Evolutionary conservation across 257 asterid species (phyloP).

Genomic region (Primulina tabacum): DNA sequence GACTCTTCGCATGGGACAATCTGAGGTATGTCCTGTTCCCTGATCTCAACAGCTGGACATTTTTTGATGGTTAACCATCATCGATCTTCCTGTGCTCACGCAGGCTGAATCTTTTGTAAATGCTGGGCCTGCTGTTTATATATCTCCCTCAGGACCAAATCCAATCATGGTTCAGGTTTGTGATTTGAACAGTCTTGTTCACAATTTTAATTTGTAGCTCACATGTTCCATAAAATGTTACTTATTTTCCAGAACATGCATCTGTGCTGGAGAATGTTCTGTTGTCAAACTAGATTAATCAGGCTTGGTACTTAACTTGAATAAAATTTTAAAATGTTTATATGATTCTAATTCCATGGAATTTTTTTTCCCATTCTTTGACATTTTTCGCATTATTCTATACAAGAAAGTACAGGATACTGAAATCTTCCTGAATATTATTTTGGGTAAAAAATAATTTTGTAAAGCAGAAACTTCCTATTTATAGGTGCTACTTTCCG

Average conservation of each 20-base stretch:
- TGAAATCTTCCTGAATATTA: no score
- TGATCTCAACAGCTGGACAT: constrained; percentile 9
- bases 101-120: constrained; percentile 84
- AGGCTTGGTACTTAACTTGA: background rate
- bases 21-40: constrained; percentile 57
- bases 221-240: background rate
- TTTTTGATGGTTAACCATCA: constrained; percentile 12
- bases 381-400: background rate
- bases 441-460: no score
- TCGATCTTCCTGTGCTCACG: constrained; percentile 33
- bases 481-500: background rate
- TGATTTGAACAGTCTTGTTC: constrained; percentile 18
- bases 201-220: background rate
- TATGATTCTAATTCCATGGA: no score
- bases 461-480: background rate
- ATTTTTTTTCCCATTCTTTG: no score
- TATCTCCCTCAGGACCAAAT: constrained; percentile 92
- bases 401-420: background rate
- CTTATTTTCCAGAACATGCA: constrained; percentile 10
- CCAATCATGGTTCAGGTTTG: constrained; percentile 99
- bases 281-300: constrained; percentile 6
- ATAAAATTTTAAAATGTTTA: background rate
- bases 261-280: background rate
- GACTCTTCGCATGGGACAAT: constrained; percentile 83
- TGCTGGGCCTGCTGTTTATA: constrained; percentile 96